Evolutionary conservation across 495 filamentous ascomycete species (phyloP).

Genomic region (Talaromyces borbonicus): DNA sequence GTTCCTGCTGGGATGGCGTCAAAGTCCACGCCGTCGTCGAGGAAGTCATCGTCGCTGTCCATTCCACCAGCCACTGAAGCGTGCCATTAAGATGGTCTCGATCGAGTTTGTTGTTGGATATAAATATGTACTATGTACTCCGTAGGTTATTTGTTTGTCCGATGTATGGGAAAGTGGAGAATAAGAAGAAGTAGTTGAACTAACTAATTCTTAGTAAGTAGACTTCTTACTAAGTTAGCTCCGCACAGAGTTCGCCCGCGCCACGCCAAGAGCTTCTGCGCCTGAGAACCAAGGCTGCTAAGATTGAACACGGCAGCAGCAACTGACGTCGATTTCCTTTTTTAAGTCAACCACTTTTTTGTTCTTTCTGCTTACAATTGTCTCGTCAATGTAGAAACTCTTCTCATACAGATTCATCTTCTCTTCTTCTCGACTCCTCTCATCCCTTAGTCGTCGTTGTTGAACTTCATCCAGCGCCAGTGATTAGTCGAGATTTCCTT

Average conservation of each 20-base stretch:
- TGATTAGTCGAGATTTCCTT: constrained; percentile 7
- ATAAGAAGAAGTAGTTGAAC: too few relatives aligned
- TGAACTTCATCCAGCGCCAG: too few relatives aligned
- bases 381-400: not conserved
- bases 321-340: constrained; percentile 1
- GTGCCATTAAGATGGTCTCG: constrained; percentile 27
- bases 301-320: not conserved
- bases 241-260: not conserved
- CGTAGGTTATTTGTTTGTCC: too few relatives aligned
- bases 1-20: constrained; percentile 45
- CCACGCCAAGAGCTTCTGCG: not conserved
- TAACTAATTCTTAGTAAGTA: too few relatives aligned
- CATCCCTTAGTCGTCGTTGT: too few relatives aligned
- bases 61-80: constrained; percentile 30
- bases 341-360: not conserved
- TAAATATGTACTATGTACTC: too few relatives aligned
- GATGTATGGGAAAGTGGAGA: too few relatives aligned
- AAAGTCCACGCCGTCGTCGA: constrained; percentile 50
- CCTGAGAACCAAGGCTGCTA: constrained; percentile 1
- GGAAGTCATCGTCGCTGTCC: constrained; percentile 57
- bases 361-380: not conserved
- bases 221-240: not conserved
- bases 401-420: too few relatives aligned
- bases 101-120: not conserved
- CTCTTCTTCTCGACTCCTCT: too few relatives aligned